Evolutionary conservation across 2,329 filamentous ascomycete species (phyloP).

Genomic region (Aspergillus puulaauensis): DNA sequence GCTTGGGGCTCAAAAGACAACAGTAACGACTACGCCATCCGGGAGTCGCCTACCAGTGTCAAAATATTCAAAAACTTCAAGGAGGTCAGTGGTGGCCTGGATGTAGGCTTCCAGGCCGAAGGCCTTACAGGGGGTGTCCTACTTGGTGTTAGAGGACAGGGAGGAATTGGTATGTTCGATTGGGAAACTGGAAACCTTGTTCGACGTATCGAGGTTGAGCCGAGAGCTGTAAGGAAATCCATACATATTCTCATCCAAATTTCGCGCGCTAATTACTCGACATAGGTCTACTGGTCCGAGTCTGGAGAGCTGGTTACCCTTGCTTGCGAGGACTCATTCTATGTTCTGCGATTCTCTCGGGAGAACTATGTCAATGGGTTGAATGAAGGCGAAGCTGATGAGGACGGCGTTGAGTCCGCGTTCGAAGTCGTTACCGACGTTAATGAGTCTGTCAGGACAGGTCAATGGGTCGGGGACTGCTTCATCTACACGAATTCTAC

Average conservation of each 20-base stretch:
- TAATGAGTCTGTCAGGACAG: constrained; percentile 87
- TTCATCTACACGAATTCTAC: constrained; percentile 98
- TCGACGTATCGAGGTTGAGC: constrained; percentile 81
- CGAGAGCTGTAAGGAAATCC: constrained; percentile 52
- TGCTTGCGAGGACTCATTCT: constrained; percentile 93
- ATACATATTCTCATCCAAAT: not conserved
- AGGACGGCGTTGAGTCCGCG: constrained; percentile 90
- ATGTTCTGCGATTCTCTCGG: constrained; percentile 86
- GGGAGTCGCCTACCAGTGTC: constrained; percentile 89
- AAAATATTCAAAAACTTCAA: constrained; percentile 98
- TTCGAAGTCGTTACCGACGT: constrained; percentile 97
- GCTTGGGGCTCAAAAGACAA: constrained; percentile 97
- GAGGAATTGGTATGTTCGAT: constrained; percentile 93
- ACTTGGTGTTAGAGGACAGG: constrained; percentile 91
- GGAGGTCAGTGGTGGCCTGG: constrained; percentile 82
- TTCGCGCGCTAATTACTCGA: constrained; percentile 12
- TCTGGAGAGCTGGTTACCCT: constrained; percentile 89
- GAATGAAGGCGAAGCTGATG: constrained; percentile 78
- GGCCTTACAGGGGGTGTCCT: constrained; percentile 85
- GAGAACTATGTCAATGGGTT: constrained; percentile 84
- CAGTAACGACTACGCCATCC: constrained; percentile 96
- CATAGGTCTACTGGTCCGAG: constrained; percentile 91
- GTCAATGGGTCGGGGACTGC: constrained; percentile 97
- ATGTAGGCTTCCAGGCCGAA: constrained; percentile 94
- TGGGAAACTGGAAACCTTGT: constrained; percentile 90